Conservation (phyloP, 2,329 filamentous ascomycete species). For the Venturia nashicola region DNA sequence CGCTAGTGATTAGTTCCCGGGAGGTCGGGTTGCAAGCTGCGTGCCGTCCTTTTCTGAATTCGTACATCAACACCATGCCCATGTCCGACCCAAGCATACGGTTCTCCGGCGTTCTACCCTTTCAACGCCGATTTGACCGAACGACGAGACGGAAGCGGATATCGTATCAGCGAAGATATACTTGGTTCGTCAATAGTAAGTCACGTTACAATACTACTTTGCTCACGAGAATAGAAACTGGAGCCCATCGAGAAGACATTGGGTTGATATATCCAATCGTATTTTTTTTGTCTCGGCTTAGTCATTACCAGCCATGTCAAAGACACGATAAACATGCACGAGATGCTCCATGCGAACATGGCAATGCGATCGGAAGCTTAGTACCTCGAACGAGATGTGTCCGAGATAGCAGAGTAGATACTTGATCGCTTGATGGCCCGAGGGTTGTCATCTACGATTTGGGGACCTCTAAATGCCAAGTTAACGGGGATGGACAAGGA, state of each 20-base stretch:
- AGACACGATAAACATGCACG: slow-evolving; percentile 21
- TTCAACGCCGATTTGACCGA: background rate
- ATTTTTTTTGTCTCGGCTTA: background rate
- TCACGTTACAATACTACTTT: too few relatives aligned
- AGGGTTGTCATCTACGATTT: slow-evolving; percentile 21
- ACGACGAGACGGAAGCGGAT: background rate
- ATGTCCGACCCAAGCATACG: background rate
- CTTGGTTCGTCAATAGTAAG: too few relatives aligned
- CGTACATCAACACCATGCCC: background rate
- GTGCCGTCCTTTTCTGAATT: background rate
- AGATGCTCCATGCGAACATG: slow-evolving; percentile 18
- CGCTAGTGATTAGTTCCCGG: too few relatives aligned
- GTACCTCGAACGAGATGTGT: slow-evolving; percentile 18
- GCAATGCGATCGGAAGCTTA: slow-evolving; percentile 22
- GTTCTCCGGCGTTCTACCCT: background rate
- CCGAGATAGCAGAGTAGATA: slow-evolving; percentile 20
- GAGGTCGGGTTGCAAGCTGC: too few relatives aligned
- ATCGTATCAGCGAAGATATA: background rate
- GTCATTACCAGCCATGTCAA: slow-evolving; percentile 16
- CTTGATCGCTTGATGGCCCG: slow-evolving; percentile 21
- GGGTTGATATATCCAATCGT: background rate
- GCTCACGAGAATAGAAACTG: too few relatives aligned
- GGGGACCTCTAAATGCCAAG: background rate
- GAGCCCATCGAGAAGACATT: too few relatives aligned
- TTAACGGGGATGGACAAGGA: background rate